phyloP scores from a whole-genome alignment of 768 basidiomycete genomes.

The Boletus fagicola region DNA sequence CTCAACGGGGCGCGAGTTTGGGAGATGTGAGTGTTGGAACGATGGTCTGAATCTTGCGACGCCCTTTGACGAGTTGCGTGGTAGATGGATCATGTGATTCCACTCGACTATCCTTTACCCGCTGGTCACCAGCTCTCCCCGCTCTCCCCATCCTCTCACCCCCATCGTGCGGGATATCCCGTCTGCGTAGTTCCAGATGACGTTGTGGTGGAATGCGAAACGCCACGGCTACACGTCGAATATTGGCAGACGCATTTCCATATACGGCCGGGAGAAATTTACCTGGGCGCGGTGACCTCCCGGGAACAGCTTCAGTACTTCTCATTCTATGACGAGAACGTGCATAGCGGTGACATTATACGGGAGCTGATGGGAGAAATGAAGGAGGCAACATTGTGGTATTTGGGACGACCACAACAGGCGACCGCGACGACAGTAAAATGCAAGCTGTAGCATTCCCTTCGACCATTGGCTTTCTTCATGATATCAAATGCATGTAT shows the following conservation, averaged over 20 bases:
- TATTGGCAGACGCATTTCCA: constrained; percentile 22
- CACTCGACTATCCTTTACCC: constrained; percentile 5
- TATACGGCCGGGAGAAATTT: constrained; percentile 37
- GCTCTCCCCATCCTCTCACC: not conserved
- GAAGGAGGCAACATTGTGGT: constrained; percentile 29
- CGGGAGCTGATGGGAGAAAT: constrained; percentile 47
- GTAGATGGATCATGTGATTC: constrained; percentile 1
- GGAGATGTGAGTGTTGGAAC: not conserved
- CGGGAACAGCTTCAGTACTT: constrained; percentile 34
- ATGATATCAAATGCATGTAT: too few species aligned
- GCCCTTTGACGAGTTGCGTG: not conserved
- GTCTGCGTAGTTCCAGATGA: not conserved
- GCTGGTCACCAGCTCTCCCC: not conserved
- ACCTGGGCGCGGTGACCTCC: constrained; percentile 42
- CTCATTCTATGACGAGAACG: constrained; percentile 43
- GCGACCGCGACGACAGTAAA: too few species aligned
- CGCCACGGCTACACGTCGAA: constrained; percentile 2
- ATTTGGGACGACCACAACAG: constrained; percentile 2
- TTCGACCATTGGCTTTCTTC: too few species aligned
- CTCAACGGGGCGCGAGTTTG: constrained; percentile 21
- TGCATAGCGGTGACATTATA: constrained; percentile 37
- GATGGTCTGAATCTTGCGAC: not conserved
- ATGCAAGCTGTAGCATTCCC: not conserved
- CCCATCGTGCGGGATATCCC: constrained; percentile 1
- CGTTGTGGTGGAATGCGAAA: not conserved